A percentile compares a stretch with the other conserved stretches of the same genome.
Conservation (phyloP, 1,284 basidiomycete genomes). For the Trichosporon sp. region DNA sequence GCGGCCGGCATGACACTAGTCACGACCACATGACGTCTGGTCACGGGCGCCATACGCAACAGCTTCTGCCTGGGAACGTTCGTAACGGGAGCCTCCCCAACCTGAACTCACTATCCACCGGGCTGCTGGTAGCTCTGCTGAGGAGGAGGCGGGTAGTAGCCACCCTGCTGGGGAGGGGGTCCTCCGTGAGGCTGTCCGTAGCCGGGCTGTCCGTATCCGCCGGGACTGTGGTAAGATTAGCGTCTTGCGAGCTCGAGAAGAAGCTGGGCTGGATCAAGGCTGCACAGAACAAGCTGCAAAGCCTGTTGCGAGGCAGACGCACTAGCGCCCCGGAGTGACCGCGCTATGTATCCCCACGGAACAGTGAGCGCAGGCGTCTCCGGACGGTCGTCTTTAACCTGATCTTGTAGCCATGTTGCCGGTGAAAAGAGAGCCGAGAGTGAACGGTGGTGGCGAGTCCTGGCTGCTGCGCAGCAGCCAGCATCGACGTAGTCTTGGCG, state of each 20-base stretch:
- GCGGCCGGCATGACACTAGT: not conserved
- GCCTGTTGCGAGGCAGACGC: not conserved
- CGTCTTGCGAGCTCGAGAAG: not conserved
- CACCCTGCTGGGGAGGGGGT: conserved; percentile 19
- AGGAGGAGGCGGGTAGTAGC: conserved; percentile 41
- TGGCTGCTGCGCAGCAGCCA: not conserved
- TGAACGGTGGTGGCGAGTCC: not conserved
- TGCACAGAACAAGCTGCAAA: not conserved
- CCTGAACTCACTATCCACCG: conserved; percentile 26
- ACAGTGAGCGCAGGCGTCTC: not conserved
- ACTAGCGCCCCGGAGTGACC: not conserved
- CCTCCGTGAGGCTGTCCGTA: conserved; percentile 28
- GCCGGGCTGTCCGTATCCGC: conserved; percentile 25
- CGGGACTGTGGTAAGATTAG: conserved; percentile 4
- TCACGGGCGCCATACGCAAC: not conserved
- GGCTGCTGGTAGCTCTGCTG: conserved; percentile 28
- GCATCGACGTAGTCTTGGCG: not conserved
- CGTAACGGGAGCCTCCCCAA: not conserved
- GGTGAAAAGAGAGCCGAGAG: not conserved
- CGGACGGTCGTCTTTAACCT: not conserved
- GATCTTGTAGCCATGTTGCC: not conserved
- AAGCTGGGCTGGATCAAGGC: not conserved
- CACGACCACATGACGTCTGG: not conserved
- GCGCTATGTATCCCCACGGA: not conserved
- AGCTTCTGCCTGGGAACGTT: not conserved